Conservation (phyloP, 129 eudicot genomes). For the Apium graveolens region DNA sequence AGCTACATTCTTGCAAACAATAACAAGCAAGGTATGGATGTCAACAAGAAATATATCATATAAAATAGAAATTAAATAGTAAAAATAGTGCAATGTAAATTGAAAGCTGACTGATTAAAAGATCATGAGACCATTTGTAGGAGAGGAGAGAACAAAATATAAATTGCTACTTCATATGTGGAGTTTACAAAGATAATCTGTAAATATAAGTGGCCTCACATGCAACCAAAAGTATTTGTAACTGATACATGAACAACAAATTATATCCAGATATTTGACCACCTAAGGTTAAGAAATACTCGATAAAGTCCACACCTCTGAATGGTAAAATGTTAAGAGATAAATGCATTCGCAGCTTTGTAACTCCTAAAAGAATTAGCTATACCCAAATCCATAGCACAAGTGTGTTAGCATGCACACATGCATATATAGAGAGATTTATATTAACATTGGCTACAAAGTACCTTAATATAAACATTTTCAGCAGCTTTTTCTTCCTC, state of each 20-base stretch:
- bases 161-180: background rate
- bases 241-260: background rate
- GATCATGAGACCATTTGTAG: background rate
- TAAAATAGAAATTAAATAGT: background rate
- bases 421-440: background rate
- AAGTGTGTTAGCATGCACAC: background rate
- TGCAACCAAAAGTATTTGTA: background rate
- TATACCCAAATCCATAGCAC: background rate
- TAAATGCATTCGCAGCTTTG: background rate
- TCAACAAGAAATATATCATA: background rate
- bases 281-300: background rate
- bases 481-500: conserved; percentile 99
- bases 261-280: background rate
- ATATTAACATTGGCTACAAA: background rate
- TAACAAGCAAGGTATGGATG: background rate
- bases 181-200: background rate
- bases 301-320: background rate
- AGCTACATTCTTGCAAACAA: too few relatives aligned
- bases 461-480: conserved; percentile 82
- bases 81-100: background rate
- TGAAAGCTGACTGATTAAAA: background rate
- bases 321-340: background rate
- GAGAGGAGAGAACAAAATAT: background rate
- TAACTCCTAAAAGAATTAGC: background rate
- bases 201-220: background rate